Conservation (phyloP, 1,284 basidiomycete genomes). For the Lentinula novae-zelandiae region DNA sequence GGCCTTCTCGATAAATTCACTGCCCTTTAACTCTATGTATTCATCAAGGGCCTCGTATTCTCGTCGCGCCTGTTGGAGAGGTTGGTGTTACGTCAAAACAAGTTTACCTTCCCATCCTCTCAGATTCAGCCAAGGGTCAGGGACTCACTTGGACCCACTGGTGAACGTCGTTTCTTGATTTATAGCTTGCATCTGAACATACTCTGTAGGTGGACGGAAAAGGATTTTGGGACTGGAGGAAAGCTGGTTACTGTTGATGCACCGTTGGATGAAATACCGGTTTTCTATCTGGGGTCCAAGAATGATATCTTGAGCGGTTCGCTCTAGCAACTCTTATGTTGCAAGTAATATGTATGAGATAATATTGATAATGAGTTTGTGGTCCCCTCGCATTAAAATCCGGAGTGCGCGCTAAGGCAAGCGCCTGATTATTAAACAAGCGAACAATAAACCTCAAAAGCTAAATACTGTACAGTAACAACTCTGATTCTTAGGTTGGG, state of each 20-base stretch:
- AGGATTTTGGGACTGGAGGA: constrained; percentile 30
- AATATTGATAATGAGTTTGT: background rate
- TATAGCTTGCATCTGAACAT: background rate
- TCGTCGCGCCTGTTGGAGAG: constrained; percentile 34
- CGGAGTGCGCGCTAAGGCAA: background rate
- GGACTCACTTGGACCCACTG: constrained; percentile 34
- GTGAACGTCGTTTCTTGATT: constrained; percentile 18
- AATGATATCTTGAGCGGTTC: constrained; percentile 29
- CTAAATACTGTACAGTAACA: too few relatives aligned
- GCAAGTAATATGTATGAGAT: background rate
- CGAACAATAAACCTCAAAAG: background rate
- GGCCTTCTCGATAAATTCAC: background rate
- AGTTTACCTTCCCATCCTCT: constrained; percentile 33
- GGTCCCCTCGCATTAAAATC: background rate
- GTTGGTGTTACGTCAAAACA: constrained; percentile 27
- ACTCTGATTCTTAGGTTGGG: too few relatives aligned
- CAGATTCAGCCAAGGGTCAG: constrained; percentile 18
- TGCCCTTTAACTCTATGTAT: background rate
- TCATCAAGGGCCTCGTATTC: constrained; percentile 28
- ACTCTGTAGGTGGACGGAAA: constrained; percentile 32
- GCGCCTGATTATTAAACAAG: background rate
- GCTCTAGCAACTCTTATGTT: constrained; percentile 15
- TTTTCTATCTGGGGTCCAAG: constrained; percentile 34
- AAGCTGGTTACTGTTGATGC: constrained; percentile 28
- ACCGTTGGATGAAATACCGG: constrained; percentile 33